Evolutionary conservation across 1,284 basidiomycete genomes (phyloP).

Genomic region (Sporisorium iseilematis-ciliati): DNA sequence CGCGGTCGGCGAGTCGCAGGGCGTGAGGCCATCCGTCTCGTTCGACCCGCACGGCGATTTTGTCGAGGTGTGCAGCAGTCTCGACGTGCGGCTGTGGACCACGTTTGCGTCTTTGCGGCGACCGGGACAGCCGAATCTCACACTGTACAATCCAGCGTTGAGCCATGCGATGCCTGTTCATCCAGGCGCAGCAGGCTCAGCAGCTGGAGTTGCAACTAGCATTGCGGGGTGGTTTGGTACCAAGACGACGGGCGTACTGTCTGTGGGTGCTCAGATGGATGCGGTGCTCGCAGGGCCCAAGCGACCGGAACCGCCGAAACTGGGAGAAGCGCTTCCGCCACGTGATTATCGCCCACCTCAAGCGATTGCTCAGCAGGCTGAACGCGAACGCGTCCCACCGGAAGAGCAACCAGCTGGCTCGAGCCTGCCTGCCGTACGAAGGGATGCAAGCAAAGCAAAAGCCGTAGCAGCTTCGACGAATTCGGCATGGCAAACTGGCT

Average conservation of each 20-base stretch:
- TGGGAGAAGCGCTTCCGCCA: slow-evolving; percentile 36
- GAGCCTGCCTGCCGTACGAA: slow-evolving; percentile 17
- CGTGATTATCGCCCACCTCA: slow-evolving; percentile 27
- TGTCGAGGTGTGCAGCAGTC: slow-evolving; percentile 58
- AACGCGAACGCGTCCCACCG: slow-evolving; percentile 1
- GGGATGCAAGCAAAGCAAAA: slow-evolving; percentile 41
- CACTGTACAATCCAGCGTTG: slow-evolving; percentile 31
- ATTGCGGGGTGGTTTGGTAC: slow-evolving; percentile 60
- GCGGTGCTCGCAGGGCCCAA: slow-evolving; percentile 53
- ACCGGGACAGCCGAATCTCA: slow-evolving; percentile 54
- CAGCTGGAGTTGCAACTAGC: slow-evolving; percentile 56
- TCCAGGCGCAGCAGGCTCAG: slow-evolving; percentile 53
- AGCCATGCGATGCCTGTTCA: slow-evolving; percentile 50
- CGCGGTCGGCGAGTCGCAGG: slow-evolving; percentile 39
- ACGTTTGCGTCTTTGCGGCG: slow-evolving; percentile 56
- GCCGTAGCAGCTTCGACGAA: slow-evolving; percentile 35
- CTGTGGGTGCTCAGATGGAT: slow-evolving; percentile 55
- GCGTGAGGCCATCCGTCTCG: slow-evolving; percentile 29
- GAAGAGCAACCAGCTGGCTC: slow-evolving; percentile 8
- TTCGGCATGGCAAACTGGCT: slow-evolving; percentile 29
- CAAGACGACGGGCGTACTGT: slow-evolving; percentile 50
- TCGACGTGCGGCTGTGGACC: slow-evolving; percentile 65
- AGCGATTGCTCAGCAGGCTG: not conserved
- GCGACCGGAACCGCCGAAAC: slow-evolving; percentile 47
- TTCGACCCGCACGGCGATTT: slow-evolving; percentile 61